Evolutionary conservation across 2,329 filamentous ascomycete species (phyloP).

Genomic region (Colletotrichum magnum): DNA sequence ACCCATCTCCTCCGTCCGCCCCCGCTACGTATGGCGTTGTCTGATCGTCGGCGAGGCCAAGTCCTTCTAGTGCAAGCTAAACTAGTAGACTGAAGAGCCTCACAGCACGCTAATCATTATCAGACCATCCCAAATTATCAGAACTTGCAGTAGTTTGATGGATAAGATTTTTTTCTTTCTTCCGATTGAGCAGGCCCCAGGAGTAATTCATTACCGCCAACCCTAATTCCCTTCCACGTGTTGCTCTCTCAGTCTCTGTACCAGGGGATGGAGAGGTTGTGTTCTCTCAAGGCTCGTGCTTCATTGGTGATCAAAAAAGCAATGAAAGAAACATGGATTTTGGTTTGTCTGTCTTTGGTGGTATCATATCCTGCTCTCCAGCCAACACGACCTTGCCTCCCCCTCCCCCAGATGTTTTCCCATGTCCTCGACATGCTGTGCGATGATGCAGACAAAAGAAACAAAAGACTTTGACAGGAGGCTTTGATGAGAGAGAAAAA

Average conservation of each 20-base stretch:
- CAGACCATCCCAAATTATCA: neutral
- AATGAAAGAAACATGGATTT: constrained; percentile 3
- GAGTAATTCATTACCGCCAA: neutral
- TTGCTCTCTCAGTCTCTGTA: neutral
- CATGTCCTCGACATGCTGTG: constrained; percentile 1
- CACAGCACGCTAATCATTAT: neutral
- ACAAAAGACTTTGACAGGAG: constrained; percentile 1
- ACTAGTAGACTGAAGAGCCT: too few species aligned
- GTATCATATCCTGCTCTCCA: constrained; percentile 33
- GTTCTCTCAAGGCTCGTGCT: constrained; percentile 29
- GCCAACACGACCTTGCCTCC: constrained; percentile 11
- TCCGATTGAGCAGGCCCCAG: constrained; percentile 23
- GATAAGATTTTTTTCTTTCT: constrained; percentile 6
- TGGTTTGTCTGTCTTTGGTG: constrained; percentile 25
- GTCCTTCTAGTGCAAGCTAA: too few species aligned
- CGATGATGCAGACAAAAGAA: constrained; percentile 20
- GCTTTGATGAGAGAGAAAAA: constrained; percentile 16
- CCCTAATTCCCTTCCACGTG: neutral
- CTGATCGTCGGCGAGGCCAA: too few species aligned
- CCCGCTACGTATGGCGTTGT: too few species aligned
- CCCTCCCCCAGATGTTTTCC: neutral
- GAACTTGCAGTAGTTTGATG: constrained; percentile 12
- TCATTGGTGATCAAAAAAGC: constrained; percentile 23
- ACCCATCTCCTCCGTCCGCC: too few species aligned
- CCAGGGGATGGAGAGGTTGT: neutral